Base-by-base conservation (phyloP, 805 yeast species). In the Candida maesae region DNA sequence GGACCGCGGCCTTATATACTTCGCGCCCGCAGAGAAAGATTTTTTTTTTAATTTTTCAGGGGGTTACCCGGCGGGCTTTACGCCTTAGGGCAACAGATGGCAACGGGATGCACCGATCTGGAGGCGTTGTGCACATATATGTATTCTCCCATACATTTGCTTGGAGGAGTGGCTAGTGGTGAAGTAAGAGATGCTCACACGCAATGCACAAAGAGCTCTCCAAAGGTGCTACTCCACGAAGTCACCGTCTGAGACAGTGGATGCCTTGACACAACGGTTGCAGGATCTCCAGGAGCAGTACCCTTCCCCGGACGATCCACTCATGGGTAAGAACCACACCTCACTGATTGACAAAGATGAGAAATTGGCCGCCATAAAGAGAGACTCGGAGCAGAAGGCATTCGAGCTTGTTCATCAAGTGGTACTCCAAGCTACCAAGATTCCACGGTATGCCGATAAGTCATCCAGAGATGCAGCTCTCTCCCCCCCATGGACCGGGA, bases 401-500 rank as follows among this genome's bases (percentile, higher is more conserved):
- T 77, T 65, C 47, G 66, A 71, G 14, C 46, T 58, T 14, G 50
- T 61, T 23, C 53, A 72, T 46, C 76, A 71, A 39, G 53, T 54
- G 11, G 65, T 66, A 9, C 60, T 77, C 6, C 70, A 70, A 6
- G 54, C 60, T 5, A 51, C 71, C 6, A 68, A 64, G 34, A 44
- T 77, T 14, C 79, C 82, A 0, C 32, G 45, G 0, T 64, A 63
- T 47, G 76, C 77, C 0, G 64, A 67, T 14, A 69, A 68, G 38
- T 72, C 67, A 11, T 50, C 71, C 1, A 58, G 63, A 34, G 78
- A 74, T 2, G 59, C 70, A 9, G 87, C 87, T 2, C 53, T 63
- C 42, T 51, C 76, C 0, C 47, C 46, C 18, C 81, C 82, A 0
- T 81, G 89, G 89, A 65, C 63, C 0, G 89, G 89, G 0, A 55